Evolutionary conservation across 1,284 basidiomycete species (phyloP), one percentile per base, ranked within the genome.

Genomic region (Pyrrhoderma noxium): DNA sequence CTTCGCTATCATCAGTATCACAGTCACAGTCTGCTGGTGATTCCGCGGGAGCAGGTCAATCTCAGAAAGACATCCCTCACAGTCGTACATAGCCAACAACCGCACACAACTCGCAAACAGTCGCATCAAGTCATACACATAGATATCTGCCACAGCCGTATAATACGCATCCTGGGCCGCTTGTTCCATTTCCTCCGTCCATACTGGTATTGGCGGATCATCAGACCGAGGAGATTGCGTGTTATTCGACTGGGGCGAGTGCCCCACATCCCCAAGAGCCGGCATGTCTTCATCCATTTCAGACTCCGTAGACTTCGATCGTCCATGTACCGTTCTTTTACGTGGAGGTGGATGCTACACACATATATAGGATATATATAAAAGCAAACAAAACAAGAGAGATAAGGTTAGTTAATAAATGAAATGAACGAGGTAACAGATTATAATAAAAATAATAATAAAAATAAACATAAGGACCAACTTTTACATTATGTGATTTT

Each of bases 111-210:
- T 76, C 2, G 85, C 94, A 64, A 93, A 94, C 50, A 75, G 76
- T 53, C 89, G 77, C 67, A 90, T 79, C 23, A 95, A 72, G 59
- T 86, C 80, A 60, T 92, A 85, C 52, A 95, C 73, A 68, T 88
- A 86, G 60, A 85, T 76, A 54, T 94, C 90, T 19, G 91, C 91
- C 49, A 82, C 67, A 40, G 84, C 80, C 27, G 70, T 70, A 57
- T 85, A 82, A 57, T 82, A 85, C 25, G 77, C 74, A 52, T 88
- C 82, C 60, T 86, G 85, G 14, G 80, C 77, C 19, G 79, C 77
- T 59, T 76, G 77, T 59, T 87, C 80, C 44, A 82, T 77, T 31
- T 70, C 74, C 52, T 71, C 65, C 13, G 76, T 79, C 80, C 76
- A 79, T 54, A 70, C 74, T 38, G 78, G 74, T 36, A 74, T 74